These are phyloP conservation scores for Thraustochytrium sp. DNA, from an alignment of 352 stramenopile species.

Conservation along the genomic window DNA sequence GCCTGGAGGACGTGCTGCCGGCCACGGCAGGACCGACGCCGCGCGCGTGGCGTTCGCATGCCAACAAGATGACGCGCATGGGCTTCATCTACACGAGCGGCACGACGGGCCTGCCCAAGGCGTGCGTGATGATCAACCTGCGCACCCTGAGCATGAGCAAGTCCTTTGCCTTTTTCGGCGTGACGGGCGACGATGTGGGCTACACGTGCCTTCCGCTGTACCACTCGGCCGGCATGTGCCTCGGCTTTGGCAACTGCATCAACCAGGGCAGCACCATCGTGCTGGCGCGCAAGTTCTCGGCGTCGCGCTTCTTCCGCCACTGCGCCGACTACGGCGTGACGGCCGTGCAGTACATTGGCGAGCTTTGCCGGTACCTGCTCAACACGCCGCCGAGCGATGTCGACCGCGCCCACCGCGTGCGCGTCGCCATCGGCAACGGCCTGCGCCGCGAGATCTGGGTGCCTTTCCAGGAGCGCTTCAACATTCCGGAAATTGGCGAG, in stretches of 20 bases:
- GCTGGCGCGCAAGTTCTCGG: conserved; percentile 68
- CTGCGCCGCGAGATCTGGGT: conserved; percentile 76
- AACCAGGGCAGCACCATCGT: conserved; percentile 63
- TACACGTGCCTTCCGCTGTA: conserved; percentile 75
- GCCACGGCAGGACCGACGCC: not conserved
- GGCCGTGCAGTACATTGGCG: conserved; percentile 78
- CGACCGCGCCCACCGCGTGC: conserved; percentile 46
- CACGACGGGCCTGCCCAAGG: conserved; percentile 70
- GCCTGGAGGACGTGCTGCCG: conserved; percentile 48
- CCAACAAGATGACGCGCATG: conserved; percentile 49
- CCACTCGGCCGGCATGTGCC: conserved; percentile 68
- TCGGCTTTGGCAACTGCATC: conserved; percentile 69
- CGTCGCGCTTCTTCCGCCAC: conserved; percentile 67
- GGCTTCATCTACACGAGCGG: conserved; percentile 68
- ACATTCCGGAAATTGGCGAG: conserved; percentile 73
- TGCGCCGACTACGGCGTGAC: conserved; percentile 63
- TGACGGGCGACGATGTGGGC: conserved; percentile 60
- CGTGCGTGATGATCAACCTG: conserved; percentile 65
- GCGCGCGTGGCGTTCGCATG: not conserved
- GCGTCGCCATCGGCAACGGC: conserved; percentile 78
- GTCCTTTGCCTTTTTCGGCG: conserved; percentile 55
- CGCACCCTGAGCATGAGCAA: conserved; percentile 54
- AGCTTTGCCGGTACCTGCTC: conserved; percentile 75
- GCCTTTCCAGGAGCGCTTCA: conserved; percentile 73
- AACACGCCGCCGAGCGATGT: not conserved